Conservation (phyloP, 768 basidiomycete species). For the Botryobasidium botryosum region DNA sequence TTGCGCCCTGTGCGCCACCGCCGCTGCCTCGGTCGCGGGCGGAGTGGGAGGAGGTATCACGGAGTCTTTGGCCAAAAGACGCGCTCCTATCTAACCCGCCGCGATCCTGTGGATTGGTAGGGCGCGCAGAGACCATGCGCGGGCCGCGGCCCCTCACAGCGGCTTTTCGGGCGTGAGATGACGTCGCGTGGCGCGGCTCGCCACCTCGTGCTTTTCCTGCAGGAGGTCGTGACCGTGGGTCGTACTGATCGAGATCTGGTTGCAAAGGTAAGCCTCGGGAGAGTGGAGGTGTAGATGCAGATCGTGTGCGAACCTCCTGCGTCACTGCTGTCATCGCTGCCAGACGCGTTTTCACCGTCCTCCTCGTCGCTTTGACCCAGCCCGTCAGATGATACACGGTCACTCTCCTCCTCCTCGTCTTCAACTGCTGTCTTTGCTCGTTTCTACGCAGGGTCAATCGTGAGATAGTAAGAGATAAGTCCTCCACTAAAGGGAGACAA, state of each 20-base stretch:
- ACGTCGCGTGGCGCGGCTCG: no score
- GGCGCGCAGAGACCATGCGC: no score
- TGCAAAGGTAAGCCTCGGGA: not conserved
- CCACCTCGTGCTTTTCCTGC: no score
- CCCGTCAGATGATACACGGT: constrained; percentile 24
- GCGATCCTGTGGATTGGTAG: no score
- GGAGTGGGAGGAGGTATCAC: no score
- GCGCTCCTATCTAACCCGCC: no score
- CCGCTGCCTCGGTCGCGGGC: constrained; percentile 1
- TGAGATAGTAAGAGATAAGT: not conserved
- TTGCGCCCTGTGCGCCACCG: constrained; percentile 7
- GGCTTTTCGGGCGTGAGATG: no score
- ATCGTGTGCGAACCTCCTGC: constrained; percentile 22
- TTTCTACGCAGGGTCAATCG: constrained; percentile 12
- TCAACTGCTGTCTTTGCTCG: constrained; percentile 63
- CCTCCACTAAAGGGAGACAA: not conserved
- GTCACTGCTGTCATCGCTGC: constrained; percentile 31
- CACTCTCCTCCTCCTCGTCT: constrained; percentile 78
- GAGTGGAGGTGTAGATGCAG: not conserved
- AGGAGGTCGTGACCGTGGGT: constrained; percentile 13
- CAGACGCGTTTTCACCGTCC: constrained; percentile 14
- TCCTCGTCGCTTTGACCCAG: constrained; percentile 13
- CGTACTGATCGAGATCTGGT: constrained; percentile 15
- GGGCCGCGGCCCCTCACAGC: no score
- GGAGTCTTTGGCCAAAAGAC: no score